Evolutionary conservation across 2,329 filamentous ascomycete species (phyloP), one percentile per base, ranked within the genome.

Genomic region (Penicillium corylophilum): DNA sequence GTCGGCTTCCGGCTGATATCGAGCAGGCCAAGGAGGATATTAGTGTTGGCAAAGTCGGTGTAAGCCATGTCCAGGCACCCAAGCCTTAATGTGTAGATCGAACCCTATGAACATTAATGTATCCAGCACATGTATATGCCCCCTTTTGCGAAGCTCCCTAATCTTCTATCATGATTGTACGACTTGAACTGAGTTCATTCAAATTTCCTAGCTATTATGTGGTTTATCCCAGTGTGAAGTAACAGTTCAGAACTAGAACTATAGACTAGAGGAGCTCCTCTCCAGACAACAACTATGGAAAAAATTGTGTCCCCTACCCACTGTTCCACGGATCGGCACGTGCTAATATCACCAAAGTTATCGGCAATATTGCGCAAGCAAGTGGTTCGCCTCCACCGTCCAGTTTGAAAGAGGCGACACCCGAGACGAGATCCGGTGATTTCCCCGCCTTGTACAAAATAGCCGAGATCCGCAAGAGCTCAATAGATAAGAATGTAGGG

Each of bases 21-120:
- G 53, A 54, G 13, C 53, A 52, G 31, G 56, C 51, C 1, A 56
- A 52, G 23, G 46, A 58, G 13, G 48, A 58, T 16, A n/a, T 56
- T 5, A 35, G 20, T 28, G 35, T 33, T 4, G 53, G 48, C 10
- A 56, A 56, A 18, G 9, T 46, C 3, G 36, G 18, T 15, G 12
- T 38, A 15, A 38, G 23, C 15, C 33, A 44, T 35, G 20, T 38
- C 8, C 45, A 45, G 31, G 28, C 49, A n/a, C 7, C 18, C 39
- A 26, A 41, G 39, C 16, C 35, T 38, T 9, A 13, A 38, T 22
- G n/a, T 20, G 18, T 38, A 20, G 16, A 3, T 13, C 29, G 8
- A 28, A 28, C 6, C 26, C 26, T 2, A 28, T 28, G 5, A 28
- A 10, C 26, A 7, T 28, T 1, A 28, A 28, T 28, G 9, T 28